Percentiles rank a stretch among this genome's conserved stretches.
phyloP scores from a whole-genome alignment of 352 stramenopile genomes.

The Phytophthora citricola region DNA sequence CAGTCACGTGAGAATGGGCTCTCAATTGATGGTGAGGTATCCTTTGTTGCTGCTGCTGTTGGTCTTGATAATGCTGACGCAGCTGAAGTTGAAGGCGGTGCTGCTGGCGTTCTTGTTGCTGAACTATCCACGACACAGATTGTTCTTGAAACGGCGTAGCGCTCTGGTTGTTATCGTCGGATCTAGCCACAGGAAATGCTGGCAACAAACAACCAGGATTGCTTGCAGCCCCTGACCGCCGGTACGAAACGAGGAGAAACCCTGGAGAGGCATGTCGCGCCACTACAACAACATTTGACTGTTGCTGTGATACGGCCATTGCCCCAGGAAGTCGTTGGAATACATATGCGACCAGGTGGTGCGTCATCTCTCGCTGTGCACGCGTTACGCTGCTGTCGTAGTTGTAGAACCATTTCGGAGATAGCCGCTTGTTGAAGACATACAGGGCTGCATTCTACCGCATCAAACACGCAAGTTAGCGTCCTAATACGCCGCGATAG shows the following conservation, averaged over 20 bases:
- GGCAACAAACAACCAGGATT: constrained; percentile 9
- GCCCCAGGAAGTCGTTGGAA: constrained; percentile 9
- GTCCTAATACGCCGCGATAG: background rate
- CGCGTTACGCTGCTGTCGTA: constrained; percentile 43
- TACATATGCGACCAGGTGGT: constrained; percentile 39
- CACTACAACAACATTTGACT: constrained; percentile 12
- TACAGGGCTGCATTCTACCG: constrained; percentile 39
- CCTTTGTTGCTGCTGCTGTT: constrained; percentile 4
- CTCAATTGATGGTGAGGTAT: constrained; percentile 1
- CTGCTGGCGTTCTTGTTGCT: constrained; percentile 6
- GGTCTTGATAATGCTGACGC: constrained; percentile 1
- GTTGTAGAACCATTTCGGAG: constrained; percentile 43
- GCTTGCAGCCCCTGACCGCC: constrained; percentile 1
- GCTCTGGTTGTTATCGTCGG: background rate
- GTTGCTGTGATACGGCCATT: background rate
- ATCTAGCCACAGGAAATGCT: background rate
- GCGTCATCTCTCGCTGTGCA: constrained; percentile 41
- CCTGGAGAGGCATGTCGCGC: constrained; percentile 17
- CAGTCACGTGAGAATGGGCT: too few relatives aligned
- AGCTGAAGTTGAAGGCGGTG: background rate
- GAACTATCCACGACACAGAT: constrained; percentile 1
- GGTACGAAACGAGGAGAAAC: constrained; percentile 26
- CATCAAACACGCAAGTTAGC: background rate
- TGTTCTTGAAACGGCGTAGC: background rate
- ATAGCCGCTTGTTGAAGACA: constrained; percentile 38